Evolutionary conservation across 2,329 filamentous ascomycete species (phyloP).

Genomic region (Neoarthrinium moseri): DNA sequence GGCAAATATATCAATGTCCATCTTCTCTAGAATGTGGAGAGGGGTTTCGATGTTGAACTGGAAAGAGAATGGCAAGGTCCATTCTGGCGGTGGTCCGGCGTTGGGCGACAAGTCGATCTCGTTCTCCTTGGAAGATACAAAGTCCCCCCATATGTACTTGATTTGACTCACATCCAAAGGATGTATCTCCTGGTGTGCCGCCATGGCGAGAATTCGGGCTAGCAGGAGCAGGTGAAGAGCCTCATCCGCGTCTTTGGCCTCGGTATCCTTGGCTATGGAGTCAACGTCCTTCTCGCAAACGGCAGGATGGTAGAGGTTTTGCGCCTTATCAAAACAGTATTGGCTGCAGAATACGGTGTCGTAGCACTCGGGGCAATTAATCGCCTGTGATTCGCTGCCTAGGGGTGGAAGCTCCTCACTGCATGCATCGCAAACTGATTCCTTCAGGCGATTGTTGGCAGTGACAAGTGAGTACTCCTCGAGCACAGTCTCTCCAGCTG

Average conservation of each 20-base stretch:
- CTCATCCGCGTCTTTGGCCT: constrained; percentile 57
- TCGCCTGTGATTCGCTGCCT: constrained; percentile 42
- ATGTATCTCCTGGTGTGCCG: constrained; percentile 57
- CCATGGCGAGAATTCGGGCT: constrained; percentile 62
- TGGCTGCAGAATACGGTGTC: constrained; percentile 67
- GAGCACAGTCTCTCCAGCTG: constrained; percentile 73
- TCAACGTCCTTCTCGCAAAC: constrained; percentile 68
- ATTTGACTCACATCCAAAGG: constrained; percentile 64
- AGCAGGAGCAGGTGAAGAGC: constrained; percentile 64
- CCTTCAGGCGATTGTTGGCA: constrained; percentile 84
- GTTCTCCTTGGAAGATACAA: constrained; percentile 51
- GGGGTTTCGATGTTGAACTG: constrained; percentile 72
- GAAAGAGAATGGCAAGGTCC: constrained; percentile 77
- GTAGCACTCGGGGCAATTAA: constrained; percentile 59
- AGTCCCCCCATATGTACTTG: constrained; percentile 70
- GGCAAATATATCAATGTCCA: constrained; percentile 76
- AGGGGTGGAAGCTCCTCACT: constrained; percentile 69
- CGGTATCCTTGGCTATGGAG: constrained; percentile 62
- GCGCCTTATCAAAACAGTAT: constrained; percentile 56
- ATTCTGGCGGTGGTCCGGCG: constrained; percentile 56
- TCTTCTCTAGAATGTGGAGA: constrained; percentile 77
- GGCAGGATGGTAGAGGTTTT: constrained; percentile 60
- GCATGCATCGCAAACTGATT: constrained; percentile 87
- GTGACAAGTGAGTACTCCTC: constrained; percentile 84
- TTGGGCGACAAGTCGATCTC: constrained; percentile 53